A percentile compares a stretch with the other conserved stretches of the same genome.
phyloP scores from a whole-genome alignment of 495 filamentous ascomycete genomes.

The Bathelium albidoporum region DNA sequence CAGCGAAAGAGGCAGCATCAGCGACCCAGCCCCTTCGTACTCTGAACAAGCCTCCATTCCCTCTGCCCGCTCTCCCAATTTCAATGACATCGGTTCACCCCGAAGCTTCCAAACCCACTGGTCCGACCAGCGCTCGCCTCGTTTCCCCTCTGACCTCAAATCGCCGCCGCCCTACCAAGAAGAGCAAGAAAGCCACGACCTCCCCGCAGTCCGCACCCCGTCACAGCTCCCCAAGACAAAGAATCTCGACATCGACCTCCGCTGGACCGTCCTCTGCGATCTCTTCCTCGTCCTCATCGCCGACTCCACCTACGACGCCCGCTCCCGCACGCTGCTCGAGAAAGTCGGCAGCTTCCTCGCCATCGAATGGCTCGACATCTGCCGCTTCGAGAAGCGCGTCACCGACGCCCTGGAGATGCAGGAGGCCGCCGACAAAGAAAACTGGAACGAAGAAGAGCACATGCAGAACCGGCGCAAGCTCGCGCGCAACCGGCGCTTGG shows the following conservation, averaged over 20 bases:
- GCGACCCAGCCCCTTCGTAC: constrained; percentile 1
- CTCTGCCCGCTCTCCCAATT: neutral
- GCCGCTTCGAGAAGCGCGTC: constrained; percentile 92
- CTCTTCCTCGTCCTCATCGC: constrained; percentile 89
- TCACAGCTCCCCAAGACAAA: constrained; percentile 68
- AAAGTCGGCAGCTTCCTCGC: constrained; percentile 66
- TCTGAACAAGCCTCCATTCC: constrained; percentile 1
- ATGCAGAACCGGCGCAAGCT: constrained; percentile 78
- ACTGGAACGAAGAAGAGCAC: constrained; percentile 93
- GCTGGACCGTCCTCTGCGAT: constrained; percentile 97
- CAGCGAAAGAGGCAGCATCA: constrained; percentile 9
- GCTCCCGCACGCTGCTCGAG: constrained; percentile 79
- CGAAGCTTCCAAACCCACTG: neutral
- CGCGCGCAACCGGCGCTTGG: constrained; percentile 67
- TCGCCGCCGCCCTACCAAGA: constrained; percentile 58
- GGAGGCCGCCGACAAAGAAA: constrained; percentile 81
- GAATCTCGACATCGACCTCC: constrained; percentile 89
- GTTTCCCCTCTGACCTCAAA: neutral
- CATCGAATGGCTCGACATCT: constrained; percentile 86
- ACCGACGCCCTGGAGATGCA: constrained; percentile 98
- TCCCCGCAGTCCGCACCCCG: constrained; percentile 66
- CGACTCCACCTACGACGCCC: constrained; percentile 87
- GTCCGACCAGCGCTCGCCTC: neutral
- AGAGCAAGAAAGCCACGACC: constrained; percentile 56
- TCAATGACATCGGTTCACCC: neutral